Evolutionary conservation across 2,329 filamentous ascomycete species (phyloP).

Genomic region (Colletotrichum sp.): DNA sequence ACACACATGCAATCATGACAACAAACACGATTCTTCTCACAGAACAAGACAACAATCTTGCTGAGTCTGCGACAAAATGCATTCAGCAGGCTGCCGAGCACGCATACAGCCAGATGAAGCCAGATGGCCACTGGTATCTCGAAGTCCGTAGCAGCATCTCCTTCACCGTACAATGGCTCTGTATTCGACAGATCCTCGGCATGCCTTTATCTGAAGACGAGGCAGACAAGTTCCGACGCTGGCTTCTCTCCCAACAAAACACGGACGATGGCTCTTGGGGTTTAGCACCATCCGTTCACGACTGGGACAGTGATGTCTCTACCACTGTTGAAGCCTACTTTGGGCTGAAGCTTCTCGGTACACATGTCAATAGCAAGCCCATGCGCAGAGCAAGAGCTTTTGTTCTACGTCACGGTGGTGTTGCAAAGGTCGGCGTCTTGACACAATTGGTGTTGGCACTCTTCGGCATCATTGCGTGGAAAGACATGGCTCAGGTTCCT

Average conservation of each 20-base stretch:
- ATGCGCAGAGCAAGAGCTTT: background rate
- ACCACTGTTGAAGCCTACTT: conserved; percentile 4
- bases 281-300: background rate
- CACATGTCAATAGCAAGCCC: background rate
- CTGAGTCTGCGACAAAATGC: background rate
- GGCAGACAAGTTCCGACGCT: background rate
- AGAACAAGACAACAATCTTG: background rate
- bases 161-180: background rate
- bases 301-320: background rate
- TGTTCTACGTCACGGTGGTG: background rate
- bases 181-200: background rate
- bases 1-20: background rate
- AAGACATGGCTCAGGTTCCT: conserved; percentile 4
- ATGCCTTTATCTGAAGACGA: background rate
- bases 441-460: background rate
- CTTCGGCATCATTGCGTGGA: background rate
- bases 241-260: conserved; percentile 2
- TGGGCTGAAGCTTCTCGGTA: conserved; percentile 3
- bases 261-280: background rate
- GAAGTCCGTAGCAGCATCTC: conserved; percentile 3
- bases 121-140: conserved; percentile 3
- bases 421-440: background rate
- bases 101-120: conserved; percentile 2
- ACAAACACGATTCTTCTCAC: background rate
- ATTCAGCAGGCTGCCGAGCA: background rate